Evolutionary conservation across 106 monocot genomes (phyloP).

Genomic region (Xerophyta viscosa): DNA sequence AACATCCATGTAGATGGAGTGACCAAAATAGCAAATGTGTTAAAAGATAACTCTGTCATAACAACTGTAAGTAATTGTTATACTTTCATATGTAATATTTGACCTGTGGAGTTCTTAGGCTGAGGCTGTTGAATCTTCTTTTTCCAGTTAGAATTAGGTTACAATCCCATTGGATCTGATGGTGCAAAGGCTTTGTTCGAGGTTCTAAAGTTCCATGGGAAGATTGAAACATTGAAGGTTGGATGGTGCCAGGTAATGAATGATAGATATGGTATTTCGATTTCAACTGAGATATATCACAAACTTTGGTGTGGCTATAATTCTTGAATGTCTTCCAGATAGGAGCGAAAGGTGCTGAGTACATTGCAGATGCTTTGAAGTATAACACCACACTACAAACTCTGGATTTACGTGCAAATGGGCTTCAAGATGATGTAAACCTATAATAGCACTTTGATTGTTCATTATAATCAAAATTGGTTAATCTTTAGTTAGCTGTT

Average conservation of each 20-base stretch:
- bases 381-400: conserved; percentile 87
- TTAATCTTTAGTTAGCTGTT: background rate
- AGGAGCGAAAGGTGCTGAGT: conserved; percentile 80
- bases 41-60: conserved; percentile 87
- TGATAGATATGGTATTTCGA: background rate
- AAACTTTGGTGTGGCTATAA: background rate
- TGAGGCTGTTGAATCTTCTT: conserved; percentile 15
- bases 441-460: background rate
- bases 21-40: conserved; percentile 61
- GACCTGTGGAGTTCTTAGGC: background rate
- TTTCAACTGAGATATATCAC: background rate
- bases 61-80: conserved; percentile 78
- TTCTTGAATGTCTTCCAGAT: conserved; percentile 34
- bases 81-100: background rate
- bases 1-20: conserved; percentile 85
- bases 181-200: conserved; percentile 77
- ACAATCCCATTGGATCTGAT: conserved; percentile 96
- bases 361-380: conserved; percentile 90
- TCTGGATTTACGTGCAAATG: conserved; percentile 91
- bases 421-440: conserved; percentile 87
- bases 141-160: conserved; percentile 84
- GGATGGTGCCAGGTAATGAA: conserved; percentile 90
- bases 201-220: conserved; percentile 91
- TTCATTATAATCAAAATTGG: background rate
- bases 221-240: conserved; percentile 88